Percentiles rank a stretch among this genome's conserved stretches.
These are phyloP conservation scores for Eucalyptus rudis DNA, from an alignment of 345 rosid species.

Conservation along the genomic window DNA sequence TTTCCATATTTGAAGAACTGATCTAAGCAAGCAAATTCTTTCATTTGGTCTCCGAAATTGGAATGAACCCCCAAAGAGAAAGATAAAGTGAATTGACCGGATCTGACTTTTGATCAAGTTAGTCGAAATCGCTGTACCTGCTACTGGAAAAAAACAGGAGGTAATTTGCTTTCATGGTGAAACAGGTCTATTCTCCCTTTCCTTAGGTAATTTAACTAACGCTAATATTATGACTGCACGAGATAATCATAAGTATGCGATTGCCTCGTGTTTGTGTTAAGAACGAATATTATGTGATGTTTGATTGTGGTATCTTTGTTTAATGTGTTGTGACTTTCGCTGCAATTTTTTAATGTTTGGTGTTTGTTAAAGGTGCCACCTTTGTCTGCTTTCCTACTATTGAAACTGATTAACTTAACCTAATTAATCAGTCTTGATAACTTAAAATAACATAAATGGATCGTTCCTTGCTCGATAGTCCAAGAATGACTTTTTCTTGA, in stretches of 20 bases:
- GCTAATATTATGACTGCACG: not conserved
- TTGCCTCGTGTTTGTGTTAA: not conserved
- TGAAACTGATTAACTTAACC: not conserved
- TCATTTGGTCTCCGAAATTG: not conserved
- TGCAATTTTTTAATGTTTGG: not conserved
- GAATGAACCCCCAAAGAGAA: not conserved
- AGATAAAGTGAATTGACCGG: not conserved
- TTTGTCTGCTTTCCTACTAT: not conserved
- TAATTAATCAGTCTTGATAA: not conserved
- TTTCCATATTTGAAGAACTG: not conserved
- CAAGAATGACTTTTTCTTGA: not conserved
- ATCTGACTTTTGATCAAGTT: not conserved
- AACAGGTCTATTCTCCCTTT: not conserved
- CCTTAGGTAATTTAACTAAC: not conserved
- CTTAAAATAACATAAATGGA: not conserved
- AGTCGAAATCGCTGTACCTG: not conserved
- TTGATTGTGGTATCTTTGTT: not conserved
- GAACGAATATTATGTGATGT: not conserved
- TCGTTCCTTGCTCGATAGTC: not conserved
- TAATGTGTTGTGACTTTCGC: not conserved
- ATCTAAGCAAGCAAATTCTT: not conserved
- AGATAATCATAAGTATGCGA: not conserved
- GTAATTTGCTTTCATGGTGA: not conserved
- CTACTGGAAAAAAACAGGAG: not conserved
- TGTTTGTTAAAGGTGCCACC: not conserved